Percentiles rank a stretch among this genome's conserved stretches.
phyloP scores from a whole-genome alignment of 352 stramenopile species.

The Discostella stelligera region DNA sequence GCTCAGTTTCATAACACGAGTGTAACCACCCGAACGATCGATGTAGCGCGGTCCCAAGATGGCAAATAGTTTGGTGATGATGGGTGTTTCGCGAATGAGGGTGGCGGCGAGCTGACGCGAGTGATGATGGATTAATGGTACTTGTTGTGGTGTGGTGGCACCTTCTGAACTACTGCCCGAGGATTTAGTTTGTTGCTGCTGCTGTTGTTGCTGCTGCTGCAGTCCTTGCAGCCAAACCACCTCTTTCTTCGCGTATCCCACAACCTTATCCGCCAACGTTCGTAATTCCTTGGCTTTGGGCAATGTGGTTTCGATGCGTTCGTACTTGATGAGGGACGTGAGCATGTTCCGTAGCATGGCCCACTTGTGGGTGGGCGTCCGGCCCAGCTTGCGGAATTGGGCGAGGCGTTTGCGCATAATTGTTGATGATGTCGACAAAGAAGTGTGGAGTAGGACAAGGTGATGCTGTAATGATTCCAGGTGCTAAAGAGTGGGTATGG shows the following conservation, averaged over 20 bases:
- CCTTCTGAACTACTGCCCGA: too few species aligned
- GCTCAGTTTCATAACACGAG: constrained; percentile 91
- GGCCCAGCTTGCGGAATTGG: constrained; percentile 85
- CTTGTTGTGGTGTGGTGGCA: too few species aligned
- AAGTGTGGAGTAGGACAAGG: background rate
- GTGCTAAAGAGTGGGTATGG: too few species aligned
- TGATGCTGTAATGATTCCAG: too few species aligned
- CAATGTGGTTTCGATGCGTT: constrained; percentile 95
- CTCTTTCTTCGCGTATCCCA: constrained; percentile 92
- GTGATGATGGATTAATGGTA: constrained; percentile 32
- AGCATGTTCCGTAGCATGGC: constrained; percentile 96
- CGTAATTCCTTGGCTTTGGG: constrained; percentile 95
- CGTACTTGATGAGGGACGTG: constrained; percentile 95
- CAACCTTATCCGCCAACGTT: constrained; percentile 91
- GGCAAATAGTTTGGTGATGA: constrained; percentile 95
- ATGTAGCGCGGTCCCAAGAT: constrained; percentile 93
- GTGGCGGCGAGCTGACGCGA: constrained; percentile 84
- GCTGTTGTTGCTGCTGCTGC: too few species aligned
- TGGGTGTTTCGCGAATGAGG: constrained; percentile 88
- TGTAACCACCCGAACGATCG: constrained; percentile 90
- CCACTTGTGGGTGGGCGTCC: constrained; percentile 91
- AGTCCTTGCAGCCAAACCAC: constrained; percentile 44
- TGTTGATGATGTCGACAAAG: background rate
- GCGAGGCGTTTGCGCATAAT: constrained; percentile 78
- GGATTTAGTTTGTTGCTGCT: too few species aligned